Evolutionary conservation across 306 rosid genomes (phyloP), one percentile per base, ranked within the genome.

Genomic region (Pyrus communis): DNA sequence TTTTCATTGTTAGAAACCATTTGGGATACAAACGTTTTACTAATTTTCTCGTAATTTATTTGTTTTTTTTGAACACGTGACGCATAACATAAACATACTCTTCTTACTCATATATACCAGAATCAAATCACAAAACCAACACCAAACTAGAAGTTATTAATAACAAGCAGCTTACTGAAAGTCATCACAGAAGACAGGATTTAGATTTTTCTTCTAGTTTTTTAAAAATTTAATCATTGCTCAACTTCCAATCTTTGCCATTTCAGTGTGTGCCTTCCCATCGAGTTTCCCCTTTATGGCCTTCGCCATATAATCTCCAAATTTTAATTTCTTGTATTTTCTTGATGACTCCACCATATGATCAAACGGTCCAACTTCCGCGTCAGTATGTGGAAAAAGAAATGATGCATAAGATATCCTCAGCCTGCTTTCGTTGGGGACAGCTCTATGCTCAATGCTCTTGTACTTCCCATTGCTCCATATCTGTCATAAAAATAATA

Each of bases 391-490:
- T 54, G 87, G 89, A 38, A 4, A 0, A 4, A 77, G 19, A 76
- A 86, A 78, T 7, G 66, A 42, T 11, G 76, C 81, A 14, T 72
- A 27, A 4, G 88, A 84, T 23, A 52, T 77, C 78, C 82, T 82
- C 31, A 14, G 72, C 67, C 69, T 80, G 63, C 38, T 76, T 63
- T 59, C 19, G 55, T 82, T 87, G 60, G 84, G 70, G 38, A 84
- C 70, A 21, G 74, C 85, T 78, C 79, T 87, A 33, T 85, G 89
- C 30, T 85, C 88, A 49, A 77, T 28, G 78, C 86, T 88, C 76
- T 72, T 86, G 82, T 88, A 80, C 66, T 69, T 84, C 2, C 85
- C 87, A 70, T 86, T 88, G 40, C 86, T 88, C 89, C 82, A 88
- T 66, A 81, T 84, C 91, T 88, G 82, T 3, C 54, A 23, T 3